phyloP scores from a whole-genome alignment of 345 rosid species.

The Cochlearia excelsa region DNA sequence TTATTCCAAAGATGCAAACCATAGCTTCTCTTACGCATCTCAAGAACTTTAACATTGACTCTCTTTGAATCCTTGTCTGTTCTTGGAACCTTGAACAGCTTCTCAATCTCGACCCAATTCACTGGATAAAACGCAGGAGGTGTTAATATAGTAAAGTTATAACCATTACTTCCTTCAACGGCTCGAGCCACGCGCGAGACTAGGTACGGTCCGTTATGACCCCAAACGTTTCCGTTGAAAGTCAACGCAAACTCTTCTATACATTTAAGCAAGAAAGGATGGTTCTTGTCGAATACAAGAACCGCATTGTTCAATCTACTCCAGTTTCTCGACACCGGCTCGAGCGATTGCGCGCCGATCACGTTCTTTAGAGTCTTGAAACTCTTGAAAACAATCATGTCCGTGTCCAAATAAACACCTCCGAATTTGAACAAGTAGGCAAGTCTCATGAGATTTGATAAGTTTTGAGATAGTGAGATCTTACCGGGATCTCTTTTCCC shows the following conservation, averaged over 20 bases:
- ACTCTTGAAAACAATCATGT: constrained; percentile 57
- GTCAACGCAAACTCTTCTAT: constrained; percentile 58
- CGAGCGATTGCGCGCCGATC: constrained; percentile 57
- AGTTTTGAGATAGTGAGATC: constrained; percentile 53
- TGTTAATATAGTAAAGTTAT: constrained; percentile 50
- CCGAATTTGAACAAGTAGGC: constrained; percentile 58
- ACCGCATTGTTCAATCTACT: constrained; percentile 63
- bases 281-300: constrained; percentile 50
- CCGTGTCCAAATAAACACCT: constrained; percentile 71
- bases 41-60: constrained; percentile 34
- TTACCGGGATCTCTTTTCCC: constrained; percentile 57
- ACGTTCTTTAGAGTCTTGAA: constrained; percentile 49
- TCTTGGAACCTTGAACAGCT: constrained; percentile 51
- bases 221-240: constrained; percentile 75
- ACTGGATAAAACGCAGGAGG: constrained; percentile 68
- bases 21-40: constrained; percentile 38
- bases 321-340: constrained; percentile 50
- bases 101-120: constrained; percentile 50
- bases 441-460: constrained; percentile 60
- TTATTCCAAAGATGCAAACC: constrained; percentile 56
- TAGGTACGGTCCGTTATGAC: constrained; percentile 69
- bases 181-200: constrained; percentile 52
- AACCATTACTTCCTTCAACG: constrained; percentile 35
- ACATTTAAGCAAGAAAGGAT: constrained; percentile 52
- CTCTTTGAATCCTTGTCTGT: constrained; percentile 40